Base-by-base conservation (phyloP, 768 basidiomycete genomes). In the Myochromella boudieri region DNA sequence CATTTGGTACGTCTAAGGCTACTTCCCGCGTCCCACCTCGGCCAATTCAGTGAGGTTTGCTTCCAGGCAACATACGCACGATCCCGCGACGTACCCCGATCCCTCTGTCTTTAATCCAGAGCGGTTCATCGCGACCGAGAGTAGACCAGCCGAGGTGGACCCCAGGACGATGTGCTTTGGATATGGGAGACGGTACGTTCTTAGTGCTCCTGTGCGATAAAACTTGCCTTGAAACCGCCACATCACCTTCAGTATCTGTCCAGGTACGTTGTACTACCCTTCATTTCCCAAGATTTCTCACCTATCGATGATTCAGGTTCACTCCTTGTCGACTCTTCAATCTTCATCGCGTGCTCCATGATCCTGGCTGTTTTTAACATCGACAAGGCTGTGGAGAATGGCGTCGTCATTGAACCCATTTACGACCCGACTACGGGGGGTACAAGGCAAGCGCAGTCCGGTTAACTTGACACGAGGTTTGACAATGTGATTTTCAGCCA, bases 81-180 rank as follows among this genome's bases (percentile, higher is more conserved):
- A 64, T 29, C 54, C 54, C 5, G 43, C 48, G 2, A 46, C 55
- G 6, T 64, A 60, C 36, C 43, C 60, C 9, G 43, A 58, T 21
- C 59, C 63, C 3, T 53, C 43, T 12, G 55, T 56, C 32, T 75
- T 68, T 42, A 57, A 55, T 9, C 73, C 73, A 6, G 67, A 68
- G 21, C 67, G 73, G 4, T 75, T 67, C 60, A 53, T 75, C n/a
- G 4, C 24, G 1, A 36, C 22, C 14, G 34, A 54, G 4, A 44
- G 51, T 6, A 20, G 44, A 2, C 42, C 54, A 20, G 60, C 68
- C 3, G 65, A 72, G 44, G 44, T 42, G 2, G 72, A 74, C 40
- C 67, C 72, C 1, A 66, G 64, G 17, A 61, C 52, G 0, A 64
- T 69, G 33, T 68, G 69, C 37, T 78, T 74, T 38, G 76, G 76